Conservation (phyloP, 2,329 filamentous ascomycete species). For the Fragosphaeria purpurea region DNA sequence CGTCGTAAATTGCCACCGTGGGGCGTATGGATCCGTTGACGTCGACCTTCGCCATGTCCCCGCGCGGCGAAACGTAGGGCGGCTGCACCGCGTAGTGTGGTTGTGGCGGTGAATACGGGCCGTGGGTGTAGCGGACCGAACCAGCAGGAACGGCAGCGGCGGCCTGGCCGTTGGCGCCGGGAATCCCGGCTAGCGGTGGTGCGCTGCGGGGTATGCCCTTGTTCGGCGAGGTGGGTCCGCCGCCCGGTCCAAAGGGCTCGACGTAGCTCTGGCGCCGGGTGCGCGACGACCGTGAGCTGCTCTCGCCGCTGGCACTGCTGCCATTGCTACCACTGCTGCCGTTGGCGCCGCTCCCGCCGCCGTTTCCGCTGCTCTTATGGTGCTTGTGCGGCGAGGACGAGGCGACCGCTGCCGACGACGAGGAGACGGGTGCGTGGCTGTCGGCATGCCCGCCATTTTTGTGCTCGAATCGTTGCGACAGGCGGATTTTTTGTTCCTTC, state of each 20-base stretch:
- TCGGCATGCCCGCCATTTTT: neutral
- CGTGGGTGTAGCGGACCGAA: neutral
- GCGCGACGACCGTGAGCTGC: conserved; percentile 13
- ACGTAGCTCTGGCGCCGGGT: conserved; percentile 20
- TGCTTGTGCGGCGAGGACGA: conserved; percentile 4
- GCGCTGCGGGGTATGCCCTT: conserved; percentile 3
- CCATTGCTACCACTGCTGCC: neutral
- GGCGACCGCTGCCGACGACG: neutral
- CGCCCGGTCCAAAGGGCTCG: conserved; percentile 19
- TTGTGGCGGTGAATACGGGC: neutral
- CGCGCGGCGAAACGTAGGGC: neutral
- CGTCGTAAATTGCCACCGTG: neutral
- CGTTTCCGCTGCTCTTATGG: conserved; percentile 5
- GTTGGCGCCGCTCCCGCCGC: conserved; percentile 2
- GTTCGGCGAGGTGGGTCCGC: conserved; percentile 7
- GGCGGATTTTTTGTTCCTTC: conserved; percentile 19
- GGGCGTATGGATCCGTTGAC: neutral
- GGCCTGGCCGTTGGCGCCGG: neutral
- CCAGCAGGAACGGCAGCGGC: neutral
- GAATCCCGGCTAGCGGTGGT: neutral
- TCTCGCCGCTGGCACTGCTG: conserved; percentile 19
- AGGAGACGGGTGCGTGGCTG: conserved; percentile 1
- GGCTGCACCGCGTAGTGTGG: neutral
- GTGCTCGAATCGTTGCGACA: conserved; percentile 21
- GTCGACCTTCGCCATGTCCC: neutral